Conservation (phyloP, 2,329 filamentous ascomycete genomes). For the Fusarium tjaetaba region DNA sequence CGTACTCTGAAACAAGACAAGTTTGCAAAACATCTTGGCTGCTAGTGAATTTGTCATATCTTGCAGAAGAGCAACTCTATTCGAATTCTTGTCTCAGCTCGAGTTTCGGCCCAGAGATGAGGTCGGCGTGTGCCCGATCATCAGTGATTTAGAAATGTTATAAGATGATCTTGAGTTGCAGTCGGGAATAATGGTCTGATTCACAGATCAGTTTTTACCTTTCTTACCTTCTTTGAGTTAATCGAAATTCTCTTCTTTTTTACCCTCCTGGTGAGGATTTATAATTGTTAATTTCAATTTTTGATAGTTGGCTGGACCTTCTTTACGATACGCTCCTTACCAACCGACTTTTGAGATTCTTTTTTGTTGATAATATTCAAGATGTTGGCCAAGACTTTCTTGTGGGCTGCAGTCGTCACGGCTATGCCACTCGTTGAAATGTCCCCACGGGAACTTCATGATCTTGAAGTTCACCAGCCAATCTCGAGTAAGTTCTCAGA, state of each 20-base stretch:
- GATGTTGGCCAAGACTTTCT: neutral
- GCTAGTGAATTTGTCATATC: neutral
- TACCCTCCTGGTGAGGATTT: conserved; percentile 19
- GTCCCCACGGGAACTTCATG: neutral
- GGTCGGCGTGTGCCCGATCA: neutral
- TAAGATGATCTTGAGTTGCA: neutral
- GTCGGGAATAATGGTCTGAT: neutral
- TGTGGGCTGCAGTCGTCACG: neutral
- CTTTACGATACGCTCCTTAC: neutral
- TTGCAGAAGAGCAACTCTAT: neutral
- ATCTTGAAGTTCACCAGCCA: neutral
- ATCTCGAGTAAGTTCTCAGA: neutral
- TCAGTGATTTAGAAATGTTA: neutral
- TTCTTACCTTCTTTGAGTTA: neutral
- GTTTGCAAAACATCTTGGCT: conserved; percentile 8
- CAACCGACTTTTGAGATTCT: neutral
- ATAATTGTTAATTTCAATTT: neutral
- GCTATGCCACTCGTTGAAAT: conserved; percentile 26
- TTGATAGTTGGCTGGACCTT: neutral
- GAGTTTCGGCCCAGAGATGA: neutral
- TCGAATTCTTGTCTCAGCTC: neutral
- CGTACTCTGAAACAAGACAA: conserved; percentile 9
- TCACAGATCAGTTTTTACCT: neutral
- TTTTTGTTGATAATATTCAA: neutral
- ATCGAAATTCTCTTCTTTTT: neutral